Percentiles rank a stretch among this genome's conserved stretches.
Conservation (phyloP, 306 rosid genomes). For the Cyamopsis tetragonoloba region DNA sequence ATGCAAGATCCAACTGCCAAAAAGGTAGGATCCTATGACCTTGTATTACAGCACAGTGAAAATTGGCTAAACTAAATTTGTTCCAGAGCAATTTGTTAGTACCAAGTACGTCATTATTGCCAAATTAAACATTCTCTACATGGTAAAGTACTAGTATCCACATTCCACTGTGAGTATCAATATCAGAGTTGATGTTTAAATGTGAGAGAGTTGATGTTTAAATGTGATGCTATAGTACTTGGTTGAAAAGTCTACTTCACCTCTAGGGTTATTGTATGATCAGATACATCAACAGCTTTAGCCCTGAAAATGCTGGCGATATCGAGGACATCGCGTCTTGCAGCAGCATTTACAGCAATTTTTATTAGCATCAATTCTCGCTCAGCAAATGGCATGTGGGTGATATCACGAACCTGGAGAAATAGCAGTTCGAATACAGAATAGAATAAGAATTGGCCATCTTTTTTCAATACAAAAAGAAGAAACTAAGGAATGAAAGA, state of each 20-base stretch:
- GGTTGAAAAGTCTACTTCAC: slow-evolving; percentile 33
- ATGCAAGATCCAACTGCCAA: neutral
- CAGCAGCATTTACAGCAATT: slow-evolving; percentile 76
- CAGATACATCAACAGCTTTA: slow-evolving; percentile 80
- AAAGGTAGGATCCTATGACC: neutral
- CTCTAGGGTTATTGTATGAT: slow-evolving; percentile 80
- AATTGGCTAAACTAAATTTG: slow-evolving; percentile 1
- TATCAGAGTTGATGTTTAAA: neutral
- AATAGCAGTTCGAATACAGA: slow-evolving; percentile 16
- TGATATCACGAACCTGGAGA: slow-evolving; percentile 67
- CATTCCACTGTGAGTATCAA: neutral
- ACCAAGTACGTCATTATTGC: neutral
- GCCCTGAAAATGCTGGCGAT: slow-evolving; percentile 83
- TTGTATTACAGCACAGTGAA: neutral
- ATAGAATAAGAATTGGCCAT: neutral
- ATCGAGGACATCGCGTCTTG: slow-evolving; percentile 82
- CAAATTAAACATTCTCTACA: neutral
- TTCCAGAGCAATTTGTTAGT: neutral
- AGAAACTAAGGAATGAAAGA: neutral
- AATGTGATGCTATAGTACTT: slow-evolving; percentile 6
- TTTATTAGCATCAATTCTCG: slow-evolving; percentile 80
- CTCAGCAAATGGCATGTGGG: slow-evolving; percentile 81
- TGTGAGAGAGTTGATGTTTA: neutral
- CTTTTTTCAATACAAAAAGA: neutral
- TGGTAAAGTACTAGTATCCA: neutral